Base-by-base conservation (phyloP, 148 eudicot genomes). In the Rhododendron ovatum region DNA sequence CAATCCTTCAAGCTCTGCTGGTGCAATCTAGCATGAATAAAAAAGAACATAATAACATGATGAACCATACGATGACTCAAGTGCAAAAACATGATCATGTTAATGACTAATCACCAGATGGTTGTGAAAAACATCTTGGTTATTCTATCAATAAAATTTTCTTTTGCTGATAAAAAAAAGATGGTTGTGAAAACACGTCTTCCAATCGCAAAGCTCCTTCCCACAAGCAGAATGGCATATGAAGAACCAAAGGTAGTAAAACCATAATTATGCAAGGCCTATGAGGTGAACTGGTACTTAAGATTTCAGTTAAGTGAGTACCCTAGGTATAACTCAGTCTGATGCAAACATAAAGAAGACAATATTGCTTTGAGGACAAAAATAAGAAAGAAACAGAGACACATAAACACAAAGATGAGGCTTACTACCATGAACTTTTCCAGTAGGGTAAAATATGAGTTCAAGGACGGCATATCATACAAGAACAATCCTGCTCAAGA, bases 1-100 rank as follows among this genome's bases (percentile, higher is more conserved):
- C 48, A 95, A 87, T 2, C 91, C 98, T 94, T 95, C 98, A 61
- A 94, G 94, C 89, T 94, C 95, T 53, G 98, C 98, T 84, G 96
- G 98, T 81, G 98, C 96, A 83, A 93, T 93, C 97, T 94, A 74
- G 48, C 30, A 74, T 86, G 79, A 84, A 80, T 24, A 67, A 85
- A 30, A 30, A 88, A 2, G 37, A 57, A 22, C 30, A 53, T 14
- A 14, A 82, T 33, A 41, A 78, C 78, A 85, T 4, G 39, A 81
- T 26, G 12, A 63, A 18, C 28, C 3, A 4, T 11, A 84, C 4
- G 20, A 71, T 0, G 20, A 71, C 30, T 24, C 18, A 13, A 51
- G 17, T 22, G 39, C 5, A 84, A 55, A 5, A 51, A 48, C 39
- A 41, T 3, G 82, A 41, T n/a, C 7, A 28, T 26, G 71, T 5